Conservation (phyloP, 345 rosid genomes). For the Dovyalis caffra region DNA sequence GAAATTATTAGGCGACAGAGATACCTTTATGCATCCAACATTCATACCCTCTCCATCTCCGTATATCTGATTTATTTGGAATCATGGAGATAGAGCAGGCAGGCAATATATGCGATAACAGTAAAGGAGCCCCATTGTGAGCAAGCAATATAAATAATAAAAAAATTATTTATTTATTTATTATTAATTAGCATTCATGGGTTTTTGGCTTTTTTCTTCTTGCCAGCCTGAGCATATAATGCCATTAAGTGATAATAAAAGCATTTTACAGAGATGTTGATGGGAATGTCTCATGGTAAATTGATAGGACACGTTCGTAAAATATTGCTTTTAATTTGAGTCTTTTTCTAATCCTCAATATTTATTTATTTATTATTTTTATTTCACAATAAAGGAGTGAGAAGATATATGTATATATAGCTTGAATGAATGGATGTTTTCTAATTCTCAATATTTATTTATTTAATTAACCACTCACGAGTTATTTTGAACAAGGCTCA, state of each 20-base stretch:
- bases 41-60: slow-evolving; percentile 13
- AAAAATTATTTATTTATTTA: neutral
- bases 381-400: neutral
- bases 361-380: too few relatives aligned
- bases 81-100: neutral
- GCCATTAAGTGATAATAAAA: neutral
- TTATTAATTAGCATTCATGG: neutral
- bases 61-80: slow-evolving; percentile 6
- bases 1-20: slow-evolving; percentile 18
- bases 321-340: neutral
- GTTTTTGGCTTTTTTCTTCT: neutral
- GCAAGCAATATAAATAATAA: neutral
- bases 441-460: too few relatives aligned
- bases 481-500: too few relatives aligned
- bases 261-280: neutral
- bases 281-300: neutral
- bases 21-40: slow-evolving; percentile 23
- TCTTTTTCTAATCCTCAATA: neutral
- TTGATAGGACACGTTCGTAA: neutral
- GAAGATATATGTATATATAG: too few relatives aligned
- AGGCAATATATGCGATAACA: too few relatives aligned
- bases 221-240: neutral
- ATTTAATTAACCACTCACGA: too few relatives aligned
- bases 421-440: too few relatives aligned
- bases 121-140: neutral